Base-by-base conservation (phyloP, 1,284 basidiomycete genomes). In the Tremellales sp. region DNA sequence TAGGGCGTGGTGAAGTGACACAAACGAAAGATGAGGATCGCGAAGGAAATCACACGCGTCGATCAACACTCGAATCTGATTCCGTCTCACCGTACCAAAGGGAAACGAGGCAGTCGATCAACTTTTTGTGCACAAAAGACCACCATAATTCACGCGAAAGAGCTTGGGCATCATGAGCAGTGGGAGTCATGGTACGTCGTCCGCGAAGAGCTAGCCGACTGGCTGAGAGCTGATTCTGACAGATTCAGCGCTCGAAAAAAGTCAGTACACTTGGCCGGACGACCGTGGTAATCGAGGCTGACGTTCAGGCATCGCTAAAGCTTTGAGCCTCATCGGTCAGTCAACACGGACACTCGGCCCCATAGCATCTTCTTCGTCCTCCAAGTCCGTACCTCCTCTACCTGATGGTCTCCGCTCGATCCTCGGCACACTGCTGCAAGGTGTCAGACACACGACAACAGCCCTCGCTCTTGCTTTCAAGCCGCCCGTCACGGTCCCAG, bases 381-480 rank as follows among this genome's bases (percentile, higher is more conserved):
- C 15, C 4, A 13, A 36, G 13, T 17, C 33, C 13, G 33, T 36
- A 4, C 5, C 5, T 6, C n/a, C 56, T 2, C 36, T 62, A 10
- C 53, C 56, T 3, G 41, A 52, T n/a, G 62, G 61, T 4, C 59
- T 68, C 0, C 45, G 52, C 4, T 58, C 63, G 24, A 57, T 55
- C 10, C 41, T 67, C 22, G 23, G 41, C 11, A 52, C 58, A 23
- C 55, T 68, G 15, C 56, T 66, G 1, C 23, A 42, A 10, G 46
- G 54, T 22, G 43, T 68, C 4, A 48, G 57, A 25, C 61, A 65
- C 22, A 52, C 49, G 7, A 54, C 53, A 21, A 73, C 68, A 4
- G 57, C 60, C 10, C 54, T 70, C 5, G 56, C 67, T 4, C 52
- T 73, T 11, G 57, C 67, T 2, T 67, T 67, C 57, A 68, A 70